Conservation (phyloP, 441 rosid genomes). For the Eutrema salsugineum region DNA sequence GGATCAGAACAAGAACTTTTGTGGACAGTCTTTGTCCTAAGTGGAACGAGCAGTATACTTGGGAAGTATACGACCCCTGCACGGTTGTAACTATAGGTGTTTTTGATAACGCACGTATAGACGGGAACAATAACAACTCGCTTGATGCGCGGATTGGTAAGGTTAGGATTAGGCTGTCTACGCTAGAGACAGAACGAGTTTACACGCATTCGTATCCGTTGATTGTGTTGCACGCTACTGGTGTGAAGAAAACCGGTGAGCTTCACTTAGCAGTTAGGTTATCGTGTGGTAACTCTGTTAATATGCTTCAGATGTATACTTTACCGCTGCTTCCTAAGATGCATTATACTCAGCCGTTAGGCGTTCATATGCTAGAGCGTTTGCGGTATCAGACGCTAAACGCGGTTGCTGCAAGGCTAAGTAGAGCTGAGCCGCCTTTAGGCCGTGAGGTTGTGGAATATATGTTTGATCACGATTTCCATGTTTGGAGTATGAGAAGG, state of each 20-base stretch:
- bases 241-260: constrained; percentile 58
- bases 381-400: constrained; percentile 45
- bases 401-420: constrained; percentile 38
- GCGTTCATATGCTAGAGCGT: constrained; percentile 39
- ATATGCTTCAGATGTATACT: constrained; percentile 44
- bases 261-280: constrained; percentile 53
- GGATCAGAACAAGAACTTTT: constrained; percentile 51
- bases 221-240: constrained; percentile 38
- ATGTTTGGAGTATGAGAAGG: constrained; percentile 62
- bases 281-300: constrained; percentile 39
- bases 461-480: constrained; percentile 56
- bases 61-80: constrained; percentile 61
- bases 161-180: constrained; percentile 46
- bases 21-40: constrained; percentile 44
- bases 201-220: constrained; percentile 59
- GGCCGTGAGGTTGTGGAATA: constrained; percentile 54
- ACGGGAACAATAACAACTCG: constrained; percentile 23
- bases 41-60: constrained; percentile 64
- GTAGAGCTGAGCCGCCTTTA: constrained; percentile 47
- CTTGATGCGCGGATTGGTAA: constrained; percentile 46
- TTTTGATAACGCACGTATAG: constrained; percentile 40
- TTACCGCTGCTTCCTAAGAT: constrained; percentile 52
- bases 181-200: constrained; percentile 42
- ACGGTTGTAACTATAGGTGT: constrained; percentile 53
- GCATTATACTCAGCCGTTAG: constrained; percentile 49